phyloP scores from a whole-genome alignment of 1,284 basidiomycete genomes.

The Neotropicomus parvogracilis region DNA sequence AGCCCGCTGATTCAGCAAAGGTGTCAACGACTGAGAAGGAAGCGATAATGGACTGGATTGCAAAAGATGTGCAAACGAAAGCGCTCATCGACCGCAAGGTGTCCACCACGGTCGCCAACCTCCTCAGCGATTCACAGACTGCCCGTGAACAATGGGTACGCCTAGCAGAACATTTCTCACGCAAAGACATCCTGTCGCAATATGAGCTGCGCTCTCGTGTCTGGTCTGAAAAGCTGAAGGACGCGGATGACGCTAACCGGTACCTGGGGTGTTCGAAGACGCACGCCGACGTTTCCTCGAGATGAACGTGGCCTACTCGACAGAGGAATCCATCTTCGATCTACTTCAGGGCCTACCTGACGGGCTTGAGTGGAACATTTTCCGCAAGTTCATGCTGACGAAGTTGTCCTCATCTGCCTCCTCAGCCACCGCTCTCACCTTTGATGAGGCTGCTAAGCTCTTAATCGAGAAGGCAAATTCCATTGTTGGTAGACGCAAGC shows the following conservation, averaged over 20 bases:
- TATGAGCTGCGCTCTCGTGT: not conserved
- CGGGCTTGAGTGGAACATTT: not conserved
- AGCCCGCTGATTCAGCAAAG: not conserved
- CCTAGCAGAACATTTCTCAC: not conserved
- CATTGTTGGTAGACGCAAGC: not conserved
- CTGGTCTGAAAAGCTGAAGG: not conserved
- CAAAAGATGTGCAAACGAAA: not conserved
- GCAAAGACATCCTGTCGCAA: not conserved
- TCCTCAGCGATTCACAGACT: fast-evolving
- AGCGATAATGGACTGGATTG: not conserved
- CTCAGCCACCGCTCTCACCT: not conserved
- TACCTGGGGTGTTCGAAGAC: constrained; percentile 5
- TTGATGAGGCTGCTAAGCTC: not conserved
- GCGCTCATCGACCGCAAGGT: not conserved
- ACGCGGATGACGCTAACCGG: not conserved
- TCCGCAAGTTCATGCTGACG: not conserved
- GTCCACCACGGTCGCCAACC: fast-evolving
- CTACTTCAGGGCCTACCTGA: constrained; percentile 1
- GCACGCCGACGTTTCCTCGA: not conserved
- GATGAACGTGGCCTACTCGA: not conserved
- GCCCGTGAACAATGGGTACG: not conserved
- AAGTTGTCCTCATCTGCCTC: too few species aligned
- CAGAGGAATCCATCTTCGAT: not conserved
- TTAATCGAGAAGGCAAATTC: not conserved
- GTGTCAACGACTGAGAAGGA: not conserved